Evolutionary conservation across 148 eudicot genomes (phyloP).

Genomic region (Camellia granthamiana): DNA sequence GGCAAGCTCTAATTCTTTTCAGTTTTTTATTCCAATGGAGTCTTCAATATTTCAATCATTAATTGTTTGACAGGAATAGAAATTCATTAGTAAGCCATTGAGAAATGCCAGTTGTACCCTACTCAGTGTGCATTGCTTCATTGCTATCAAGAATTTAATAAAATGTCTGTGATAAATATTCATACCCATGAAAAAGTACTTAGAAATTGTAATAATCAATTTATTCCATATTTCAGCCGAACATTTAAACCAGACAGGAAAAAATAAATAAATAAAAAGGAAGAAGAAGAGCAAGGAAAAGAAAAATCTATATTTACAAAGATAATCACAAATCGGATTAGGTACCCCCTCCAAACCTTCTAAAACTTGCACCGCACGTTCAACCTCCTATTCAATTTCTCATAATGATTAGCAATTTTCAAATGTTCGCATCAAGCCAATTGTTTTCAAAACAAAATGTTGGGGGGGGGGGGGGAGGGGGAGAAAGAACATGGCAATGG

Average conservation of each 20-base stretch:
- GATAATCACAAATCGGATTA: conserved; percentile 62
- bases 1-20: no score
- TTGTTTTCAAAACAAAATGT: not conserved
- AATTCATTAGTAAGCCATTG: not conserved
- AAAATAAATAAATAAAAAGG: not conserved
- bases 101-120: not conserved
- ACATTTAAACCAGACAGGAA: not conserved
- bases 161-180: no score
- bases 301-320: conserved; percentile 1
- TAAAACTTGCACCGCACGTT: conserved; percentile 62
- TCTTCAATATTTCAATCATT: no score
- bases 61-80: no score
- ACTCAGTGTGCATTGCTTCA: not conserved
- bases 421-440: not conserved
- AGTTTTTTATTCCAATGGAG: no score
- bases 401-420: conserved; percentile 9
- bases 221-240: not conserved
- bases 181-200: not conserved
- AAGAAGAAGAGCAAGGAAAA: not conserved
- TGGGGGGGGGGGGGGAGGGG: no score
- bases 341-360: conserved; percentile 69
- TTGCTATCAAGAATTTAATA: not conserved
- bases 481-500: not conserved
- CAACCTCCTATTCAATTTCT: conserved; percentile 55
- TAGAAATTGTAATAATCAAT: not conserved